Base-by-base conservation (phyloP, 371 early-diverging fungal genomes). In the Syncephalastrum monosporum region DNA sequence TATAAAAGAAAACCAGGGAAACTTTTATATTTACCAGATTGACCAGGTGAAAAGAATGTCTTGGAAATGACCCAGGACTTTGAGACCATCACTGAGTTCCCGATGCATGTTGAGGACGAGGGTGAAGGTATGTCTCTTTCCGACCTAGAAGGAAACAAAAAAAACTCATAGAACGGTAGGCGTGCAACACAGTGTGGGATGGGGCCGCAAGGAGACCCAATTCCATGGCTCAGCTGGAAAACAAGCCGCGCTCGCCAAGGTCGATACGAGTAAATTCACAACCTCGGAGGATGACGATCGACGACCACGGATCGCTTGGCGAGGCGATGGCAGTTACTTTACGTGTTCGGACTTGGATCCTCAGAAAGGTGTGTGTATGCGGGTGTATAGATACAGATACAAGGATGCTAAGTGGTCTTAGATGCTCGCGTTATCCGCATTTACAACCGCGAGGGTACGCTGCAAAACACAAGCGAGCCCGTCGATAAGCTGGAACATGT, bases 141-240 rank as follows among this genome's bases (percentile, higher is more conserved):
- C 7, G 29, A 12, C 8, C 1, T 10, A 33, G 3, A 33, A 1
- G 38, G 38, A 10, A 12, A 33, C 8, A 6, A 12, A 33, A 12
- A 33, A 33, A 0, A 2, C 38, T 33, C 6, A 47, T 21, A 41
- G 21, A 58, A 1, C 49, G 60, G 0, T 59, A 87, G 90, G 86
- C 50, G 79, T 82, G 45, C 82, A 79, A 19, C 90, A 91, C 41
- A 85, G 77, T 51, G 87, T 98, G n/a, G 98, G 98, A 41, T 98
- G 98, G 98, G 98, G 98, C 50, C 88, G 83, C 55, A 95, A 93
- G 57, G 97, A 95, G 66, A 98, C 98, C 7, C 98, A 98, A 68
- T 98, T 97, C 66, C 97, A 97, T 64, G 98, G 98, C 42, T 83
- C 86, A 15, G 91, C 77, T 24, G 96, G 95, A 53, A 97, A 95